Evolutionary conservation across 495 filamentous ascomycete species (phyloP), one percentile per base, ranked within the genome.

Genomic region (Bombardia bombarda): DNA sequence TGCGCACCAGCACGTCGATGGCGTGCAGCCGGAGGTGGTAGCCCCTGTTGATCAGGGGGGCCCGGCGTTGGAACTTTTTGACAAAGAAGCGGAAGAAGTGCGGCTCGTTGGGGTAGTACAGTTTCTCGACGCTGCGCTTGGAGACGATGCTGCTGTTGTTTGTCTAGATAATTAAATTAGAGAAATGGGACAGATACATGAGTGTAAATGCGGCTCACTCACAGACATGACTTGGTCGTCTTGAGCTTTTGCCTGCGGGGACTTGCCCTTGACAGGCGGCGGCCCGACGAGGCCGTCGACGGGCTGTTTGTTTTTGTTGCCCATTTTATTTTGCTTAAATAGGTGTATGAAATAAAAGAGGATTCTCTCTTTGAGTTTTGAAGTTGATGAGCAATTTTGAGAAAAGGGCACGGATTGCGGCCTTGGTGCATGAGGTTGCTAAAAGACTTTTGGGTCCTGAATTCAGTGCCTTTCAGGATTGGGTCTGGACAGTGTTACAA

Each of bases 81-180:
- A 94, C 86, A 60, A 95, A 95, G 55, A 82, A 80, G 12, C 83
- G 81, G 50, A 92, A 89, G 69, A 87, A 93, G 55, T 88, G 80
- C 16, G 83, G 76, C 48, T 90, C 72, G 42, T 77, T 62, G 13
- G 74, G 61, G 50, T 82, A 82, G 62, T 95, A 95, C 16, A 92
- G 71, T 52, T 79, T 78, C 57, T 94, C 87, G 22, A 95, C 87
- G 51, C 84, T 88, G 45, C 87, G 74, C 58, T 95, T 95, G 20
- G 86, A 94, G 30, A 87, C 81, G 53, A 95, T 94, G 52, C 83
- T 89, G 61, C 83, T 87, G 58, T 79, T 87, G 56, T 95, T 95
- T 41, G 89, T 95, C 83, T 90, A 38, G 32, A 8, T 16, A 12
- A 17, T 9, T 25, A 14, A 22, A 0, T 14, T 28, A 7, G 12